Evolutionary conservation across 768 basidiomycete species (phyloP), one percentile per base, ranked within the genome.

Genomic region (Amanita subjunquillea): DNA sequence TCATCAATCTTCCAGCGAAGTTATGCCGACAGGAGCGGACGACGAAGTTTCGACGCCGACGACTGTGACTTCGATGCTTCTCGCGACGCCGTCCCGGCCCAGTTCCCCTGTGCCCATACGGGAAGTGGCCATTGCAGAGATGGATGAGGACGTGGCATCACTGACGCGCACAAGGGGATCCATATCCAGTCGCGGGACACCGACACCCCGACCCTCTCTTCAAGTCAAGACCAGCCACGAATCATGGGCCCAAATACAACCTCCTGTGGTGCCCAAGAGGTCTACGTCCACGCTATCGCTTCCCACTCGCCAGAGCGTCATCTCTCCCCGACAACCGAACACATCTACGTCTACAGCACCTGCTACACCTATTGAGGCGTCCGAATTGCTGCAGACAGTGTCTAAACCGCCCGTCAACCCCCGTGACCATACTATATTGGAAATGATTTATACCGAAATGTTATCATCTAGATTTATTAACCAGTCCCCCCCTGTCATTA

Each of bases 391-490:
- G 32, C 61, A 67, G 30, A 67, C 70, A 4, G 53, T 68, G 29
- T 62, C 69, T 5, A 72, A 70, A 48, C 61, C 71, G 3, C 75
- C 79, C 0, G 56, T 60, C 3, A 78, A 88, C 60, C 85, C 86
- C 3, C 71, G 82, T 7, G 83, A 88, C 54, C 87, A 88, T 59
- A 72, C 75, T 0, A 56, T 85, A 10, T 68, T 89, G 22, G 79
- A 83, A 58, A 66, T 65, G 42, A 81, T 87, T 9, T 88, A 86
- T 67, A 72, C 68, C 17, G 79, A 82, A 56, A 82, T 84, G 78
- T 81, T 87, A 25, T 76, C 76, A 4, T 70, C 78, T 12, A 69
- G 83, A 34, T 87, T 85, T 58, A 80, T 89, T 59, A 87, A 87
- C 60, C 64, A 77, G 2, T 67, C 77, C 22, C 85, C 85, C 86